A percentile compares a stretch with the other conserved stretches of the same genome.
Evolutionary conservation across 352 stramenopile species (phyloP).

Genomic region (Globisporangium solare): DNA sequence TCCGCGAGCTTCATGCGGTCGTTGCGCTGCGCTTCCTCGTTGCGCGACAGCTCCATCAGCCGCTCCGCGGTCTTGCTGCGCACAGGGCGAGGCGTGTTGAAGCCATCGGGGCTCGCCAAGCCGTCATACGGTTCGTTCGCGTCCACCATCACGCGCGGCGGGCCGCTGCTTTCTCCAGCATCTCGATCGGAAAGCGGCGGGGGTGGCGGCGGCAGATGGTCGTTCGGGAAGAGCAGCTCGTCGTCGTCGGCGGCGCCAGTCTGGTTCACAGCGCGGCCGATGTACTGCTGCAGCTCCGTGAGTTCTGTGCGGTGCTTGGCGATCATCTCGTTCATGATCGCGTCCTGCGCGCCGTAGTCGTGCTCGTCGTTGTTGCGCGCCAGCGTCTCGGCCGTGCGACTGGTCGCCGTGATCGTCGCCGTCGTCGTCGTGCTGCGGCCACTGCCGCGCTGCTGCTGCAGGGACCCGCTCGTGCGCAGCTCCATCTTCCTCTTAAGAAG

Average conservation of each 20-base stretch:
- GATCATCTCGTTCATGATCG: constrained; percentile 47
- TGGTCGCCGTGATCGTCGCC: constrained; percentile 6
- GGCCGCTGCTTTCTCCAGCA: background rate
- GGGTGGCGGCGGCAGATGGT: constrained; percentile 20
- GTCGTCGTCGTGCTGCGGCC: constrained; percentile 1
- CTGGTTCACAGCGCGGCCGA: constrained; percentile 16
- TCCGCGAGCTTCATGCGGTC: constrained; percentile 78
- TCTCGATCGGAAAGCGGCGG: constrained; percentile 5
- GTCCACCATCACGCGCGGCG: background rate
- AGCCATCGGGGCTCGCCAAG: constrained; percentile 17
- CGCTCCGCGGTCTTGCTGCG: constrained; percentile 37
- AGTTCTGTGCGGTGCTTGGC: constrained; percentile 48
- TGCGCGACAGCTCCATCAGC: constrained; percentile 43
- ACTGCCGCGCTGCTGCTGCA: background rate
- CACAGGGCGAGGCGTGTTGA: constrained; percentile 30
- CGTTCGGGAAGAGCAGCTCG: constrained; percentile 12
- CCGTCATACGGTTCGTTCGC: constrained; percentile 18
- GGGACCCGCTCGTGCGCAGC: constrained; percentile 4
- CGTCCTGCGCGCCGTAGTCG: constrained; percentile 21
- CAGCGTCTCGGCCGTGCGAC: constrained; percentile 1
- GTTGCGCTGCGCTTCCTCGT: constrained; percentile 35
- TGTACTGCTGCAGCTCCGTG: constrained; percentile 48
- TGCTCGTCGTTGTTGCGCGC: constrained; percentile 4
- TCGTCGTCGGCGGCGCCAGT: constrained; percentile 19
- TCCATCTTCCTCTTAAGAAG: constrained; percentile 8